These are phyloP conservation scores for Penicillium alfredii DNA, from an alignment of 495 filamentous ascomycete genomes.

Conservation along the genomic window DNA sequence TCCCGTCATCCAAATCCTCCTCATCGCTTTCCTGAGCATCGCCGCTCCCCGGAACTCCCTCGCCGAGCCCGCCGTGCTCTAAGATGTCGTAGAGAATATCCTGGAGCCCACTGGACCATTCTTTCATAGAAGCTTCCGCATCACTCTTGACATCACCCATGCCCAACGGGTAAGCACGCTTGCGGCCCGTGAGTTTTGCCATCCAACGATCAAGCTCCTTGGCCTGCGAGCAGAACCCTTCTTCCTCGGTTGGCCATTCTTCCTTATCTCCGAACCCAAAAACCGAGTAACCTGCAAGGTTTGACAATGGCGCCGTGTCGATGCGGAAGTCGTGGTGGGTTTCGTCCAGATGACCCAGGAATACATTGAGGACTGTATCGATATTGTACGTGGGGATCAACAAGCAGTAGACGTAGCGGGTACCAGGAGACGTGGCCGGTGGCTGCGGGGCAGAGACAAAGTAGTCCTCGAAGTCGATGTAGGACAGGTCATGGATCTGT, in stretches of 20 bases:
- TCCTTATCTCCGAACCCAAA: slow-evolving; percentile 90
- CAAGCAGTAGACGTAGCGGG: slow-evolving; percentile 73
- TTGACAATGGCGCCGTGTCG: slow-evolving; percentile 75
- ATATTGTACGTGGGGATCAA: slow-evolving; percentile 88
- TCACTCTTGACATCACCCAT: slow-evolving; percentile 80
- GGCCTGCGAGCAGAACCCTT: slow-evolving; percentile 89
- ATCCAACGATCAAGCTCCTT: slow-evolving; percentile 90
- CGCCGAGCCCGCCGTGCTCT: slow-evolving; percentile 60
- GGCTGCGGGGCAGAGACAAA: slow-evolving; percentile 57
- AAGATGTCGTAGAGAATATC: slow-evolving; percentile 62
- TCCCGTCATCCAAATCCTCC: slow-evolving; percentile 50
- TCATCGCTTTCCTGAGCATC: slow-evolving; percentile 78
- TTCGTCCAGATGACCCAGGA: slow-evolving; percentile 77
- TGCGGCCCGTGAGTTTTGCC: slow-evolving; percentile 79
- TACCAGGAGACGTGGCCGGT: slow-evolving; percentile 44
- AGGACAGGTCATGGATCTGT: slow-evolving; percentile 69
- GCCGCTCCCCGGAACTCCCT: slow-evolving; percentile 75
- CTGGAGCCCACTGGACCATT: slow-evolving; percentile 73
- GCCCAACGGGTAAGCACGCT: slow-evolving; percentile 76
- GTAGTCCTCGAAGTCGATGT: slow-evolving; percentile 86
- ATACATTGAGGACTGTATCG: slow-evolving; percentile 75
- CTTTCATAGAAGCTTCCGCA: slow-evolving; percentile 53
- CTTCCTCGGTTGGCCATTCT: slow-evolving; percentile 83
- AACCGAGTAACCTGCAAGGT: slow-evolving; percentile 77
- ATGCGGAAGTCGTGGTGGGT: slow-evolving; percentile 96